Percentiles rank a stretch among this genome's conserved stretches.
Evolutionary conservation across 306 rosid species (phyloP).

Genomic region (Ammopiptanthus mongolicus): DNA sequence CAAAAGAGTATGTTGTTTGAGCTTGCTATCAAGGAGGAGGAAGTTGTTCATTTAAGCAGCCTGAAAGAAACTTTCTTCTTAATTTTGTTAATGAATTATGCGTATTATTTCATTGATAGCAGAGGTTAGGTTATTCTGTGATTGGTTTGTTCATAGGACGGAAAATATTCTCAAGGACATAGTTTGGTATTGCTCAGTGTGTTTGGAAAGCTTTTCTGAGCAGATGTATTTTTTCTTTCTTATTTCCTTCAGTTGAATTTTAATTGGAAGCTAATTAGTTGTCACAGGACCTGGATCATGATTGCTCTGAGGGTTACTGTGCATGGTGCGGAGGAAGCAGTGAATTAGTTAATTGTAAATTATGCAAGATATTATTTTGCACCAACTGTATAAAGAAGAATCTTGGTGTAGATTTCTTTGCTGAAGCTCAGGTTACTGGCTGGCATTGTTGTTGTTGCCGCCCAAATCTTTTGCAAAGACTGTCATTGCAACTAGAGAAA

Average conservation of each 20-base stretch:
- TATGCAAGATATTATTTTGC: conserved; percentile 64
- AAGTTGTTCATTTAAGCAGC: not conserved
- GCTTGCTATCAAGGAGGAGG: not conserved
- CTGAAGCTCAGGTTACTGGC: conserved; percentile 44
- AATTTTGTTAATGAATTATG: not conserved
- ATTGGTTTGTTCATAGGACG: not conserved
- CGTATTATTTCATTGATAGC: not conserved
- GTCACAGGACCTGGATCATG: conserved; percentile 61
- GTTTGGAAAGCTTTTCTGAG: not conserved
- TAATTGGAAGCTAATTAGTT: conserved; percentile 24
- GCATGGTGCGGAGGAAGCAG: conserved; percentile 72
- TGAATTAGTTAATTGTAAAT: conserved; percentile 57
- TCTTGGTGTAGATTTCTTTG: conserved; percentile 54
- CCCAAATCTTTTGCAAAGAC: conserved; percentile 54
- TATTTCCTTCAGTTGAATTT: not conserved
- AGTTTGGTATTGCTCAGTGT: not conserved
- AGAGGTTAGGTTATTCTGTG: not conserved
- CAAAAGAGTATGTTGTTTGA: not conserved
- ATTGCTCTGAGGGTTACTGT: conserved; percentile 57
- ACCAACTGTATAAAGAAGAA: conserved; percentile 58
- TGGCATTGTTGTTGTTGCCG: conserved; percentile 77
- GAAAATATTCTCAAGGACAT: not conserved
- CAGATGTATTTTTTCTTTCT: not conserved
- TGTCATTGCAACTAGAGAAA: conserved; percentile 48
- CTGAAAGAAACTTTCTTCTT: not conserved